Base-by-base conservation (phyloP, 495 filamentous ascomycete genomes). In the Ramalina peruviana region DNA sequence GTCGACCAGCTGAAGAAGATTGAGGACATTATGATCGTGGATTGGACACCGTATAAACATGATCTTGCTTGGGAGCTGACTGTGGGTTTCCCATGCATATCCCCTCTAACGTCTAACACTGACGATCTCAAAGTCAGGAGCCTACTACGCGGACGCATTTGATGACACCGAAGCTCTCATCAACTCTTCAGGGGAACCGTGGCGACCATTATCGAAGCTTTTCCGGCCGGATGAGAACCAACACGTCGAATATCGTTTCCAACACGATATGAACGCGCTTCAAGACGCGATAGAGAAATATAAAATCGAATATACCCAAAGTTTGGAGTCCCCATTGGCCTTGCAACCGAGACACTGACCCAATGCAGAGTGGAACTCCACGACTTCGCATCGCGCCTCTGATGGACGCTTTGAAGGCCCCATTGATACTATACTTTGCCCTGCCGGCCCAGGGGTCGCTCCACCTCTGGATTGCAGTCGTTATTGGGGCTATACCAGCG, bases 361-460 rank as follows among this genome's bases (percentile, higher is more conserved):
- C 19, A 20, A 23, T 36, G 5, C 13, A 44, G 49, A 17, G 17
- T 51, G 49, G 49, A 51, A 44, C 1, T 30, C 39, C 4, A 44
- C 49, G 1, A 40, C 49, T 25, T 25, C 23, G 3, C 16, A 4
- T 44, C 15, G 9, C n/a, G 27, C 16, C 15, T 19, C 5, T 3
- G 27, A 43, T 6, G 23, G 27, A 27, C 40, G 68, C 61, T 52
- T 70, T 12, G 61, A 63, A 30, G 60, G 68, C n/a, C 62, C 59
- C 9, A 69, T 85, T 21, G 84, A 88, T 63, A 79, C 76, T 0
- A 68, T 88, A n/a, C 66, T 88, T 15, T 80, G 70, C 65, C 81
- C 68, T 48, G 73, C 54, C 49, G 71, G 46, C 30, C 80, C 61
- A 53, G 74, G 81, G 52, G 74, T 54, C 43, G 79, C 69, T 54